A percentile compares a stretch with the other conserved stretches of the same genome.
These are phyloP conservation scores for Boletus edulis DNA, from an alignment of 768 basidiomycete genomes.

Conservation along the genomic window DNA sequence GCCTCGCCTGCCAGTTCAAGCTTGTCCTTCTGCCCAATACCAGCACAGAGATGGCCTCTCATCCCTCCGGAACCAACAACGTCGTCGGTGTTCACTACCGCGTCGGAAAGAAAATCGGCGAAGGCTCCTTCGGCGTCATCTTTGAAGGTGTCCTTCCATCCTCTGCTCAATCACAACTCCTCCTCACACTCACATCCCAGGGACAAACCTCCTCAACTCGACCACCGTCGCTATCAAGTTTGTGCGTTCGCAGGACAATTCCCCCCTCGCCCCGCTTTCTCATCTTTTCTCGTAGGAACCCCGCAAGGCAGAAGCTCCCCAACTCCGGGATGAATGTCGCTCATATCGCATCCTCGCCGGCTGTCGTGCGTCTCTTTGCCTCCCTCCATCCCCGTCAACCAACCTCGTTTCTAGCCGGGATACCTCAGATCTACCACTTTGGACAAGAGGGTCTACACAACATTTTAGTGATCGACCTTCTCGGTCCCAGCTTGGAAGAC, in stretches of 20 bases:
- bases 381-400: constrained; percentile 8
- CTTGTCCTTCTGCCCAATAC: constrained; percentile 7
- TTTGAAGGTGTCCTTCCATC: constrained; percentile 60
- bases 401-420: constrained; percentile 64
- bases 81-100: constrained; percentile 96
- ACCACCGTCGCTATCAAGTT: constrained; percentile 99
- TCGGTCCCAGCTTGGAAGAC: constrained; percentile 96
- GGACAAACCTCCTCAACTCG: constrained; percentile 96
- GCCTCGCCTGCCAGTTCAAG: constrained; percentile 23
- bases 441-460: constrained; percentile 99
- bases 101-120: constrained; percentile 98
- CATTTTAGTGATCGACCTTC: constrained; percentile 96
- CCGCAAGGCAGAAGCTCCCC: constrained; percentile 93
- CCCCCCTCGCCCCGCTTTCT: background rate
- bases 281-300: constrained; percentile 59
- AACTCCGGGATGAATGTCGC: constrained; percentile 97
- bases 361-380: constrained; percentile 63
- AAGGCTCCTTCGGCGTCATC: constrained; percentile 97
- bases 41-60: constrained; percentile 45
- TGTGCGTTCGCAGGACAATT: constrained; percentile 53
- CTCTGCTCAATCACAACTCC: background rate
- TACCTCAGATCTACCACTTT: constrained; percentile 99
- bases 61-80: constrained; percentile 63
- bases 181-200: constrained; percentile 39
- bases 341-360: constrained; percentile 90